A percentile compares a stretch with the other conserved stretches of the same genome.
These are phyloP conservation scores for Laburnicola sp. DNA, from an alignment of 2,329 filamentous ascomycete species.

Conservation along the genomic window DNA sequence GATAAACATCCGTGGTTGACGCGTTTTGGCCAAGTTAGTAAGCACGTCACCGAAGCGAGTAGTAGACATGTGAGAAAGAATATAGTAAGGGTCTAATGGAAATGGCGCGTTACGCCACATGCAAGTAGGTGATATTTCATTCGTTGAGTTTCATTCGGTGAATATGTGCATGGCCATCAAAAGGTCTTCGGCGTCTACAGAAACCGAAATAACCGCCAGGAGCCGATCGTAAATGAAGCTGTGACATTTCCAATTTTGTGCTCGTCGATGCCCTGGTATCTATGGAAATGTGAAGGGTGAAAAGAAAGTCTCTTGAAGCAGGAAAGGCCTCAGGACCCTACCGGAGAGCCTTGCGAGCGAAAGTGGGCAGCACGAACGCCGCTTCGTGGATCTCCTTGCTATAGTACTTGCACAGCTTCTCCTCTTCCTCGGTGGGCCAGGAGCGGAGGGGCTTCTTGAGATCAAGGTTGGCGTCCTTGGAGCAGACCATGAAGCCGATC, in stretches of 20 bases:
- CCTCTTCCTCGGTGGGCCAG: slow-evolving; percentile 86
- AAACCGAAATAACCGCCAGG: slow-evolving; percentile 1
- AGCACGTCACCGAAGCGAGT: no score
- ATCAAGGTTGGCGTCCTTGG: slow-evolving; percentile 85
- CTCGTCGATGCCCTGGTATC: slow-evolving; percentile 38
- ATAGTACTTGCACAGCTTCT: slow-evolving; percentile 94
- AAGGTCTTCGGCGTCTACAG: slow-evolving; percentile 11
- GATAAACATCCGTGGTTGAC: no score
- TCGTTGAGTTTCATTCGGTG: slow-evolving; percentile 17
- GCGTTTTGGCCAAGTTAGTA: no score
- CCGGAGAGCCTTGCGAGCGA: slow-evolving; percentile 74
- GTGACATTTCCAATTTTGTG: slow-evolving; percentile 24
- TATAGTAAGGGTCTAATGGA: background rate
- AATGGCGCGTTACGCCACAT: background rate
- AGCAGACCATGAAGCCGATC: slow-evolving; percentile 99
- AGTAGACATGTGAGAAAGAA: background rate
- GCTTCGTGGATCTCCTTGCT: slow-evolving; percentile 96
- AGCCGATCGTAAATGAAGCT: slow-evolving; percentile 13
- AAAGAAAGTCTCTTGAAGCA: slow-evolving; percentile 7
- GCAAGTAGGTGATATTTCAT: slow-evolving; percentile 7
- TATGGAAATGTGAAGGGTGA: slow-evolving; percentile 27
- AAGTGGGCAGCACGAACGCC: slow-evolving; percentile 88
- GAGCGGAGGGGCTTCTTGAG: slow-evolving; percentile 81
- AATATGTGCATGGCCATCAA: background rate
- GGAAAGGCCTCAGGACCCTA: slow-evolving; percentile 26